A percentile compares a stretch with the other conserved stretches of the same genome.
Conservation (phyloP, 2,329 filamentous ascomycete species). For the Xylariaceae sp. region DNA sequence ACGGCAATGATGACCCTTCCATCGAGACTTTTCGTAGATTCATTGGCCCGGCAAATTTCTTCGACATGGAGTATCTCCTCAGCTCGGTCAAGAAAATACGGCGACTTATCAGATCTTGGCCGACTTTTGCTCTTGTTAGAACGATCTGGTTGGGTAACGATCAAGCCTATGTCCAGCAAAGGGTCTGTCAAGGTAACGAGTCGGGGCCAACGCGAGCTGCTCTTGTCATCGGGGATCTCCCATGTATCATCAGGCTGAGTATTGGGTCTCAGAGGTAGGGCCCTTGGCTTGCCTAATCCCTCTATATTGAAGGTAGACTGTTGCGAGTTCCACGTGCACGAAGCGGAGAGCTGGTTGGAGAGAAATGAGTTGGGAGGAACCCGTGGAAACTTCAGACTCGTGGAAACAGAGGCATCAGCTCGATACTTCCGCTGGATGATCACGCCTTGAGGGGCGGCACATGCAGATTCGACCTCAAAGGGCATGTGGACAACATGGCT, state of each 20-base stretch:
- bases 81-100: conserved; percentile 60
- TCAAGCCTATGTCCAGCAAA: conserved; percentile 75
- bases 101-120: conserved; percentile 38
- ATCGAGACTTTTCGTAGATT: conserved; percentile 31
- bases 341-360: conserved; percentile 57
- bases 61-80: conserved; percentile 86
- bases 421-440: conserved; percentile 76
- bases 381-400: conserved; percentile 51
- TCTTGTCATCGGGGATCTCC: conserved; percentile 48
- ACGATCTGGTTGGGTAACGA: conserved; percentile 58
- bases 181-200: conserved; percentile 83
- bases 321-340: conserved; percentile 44
- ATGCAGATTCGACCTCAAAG: conserved; percentile 86
- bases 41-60: conserved; percentile 52
- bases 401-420: conserved; percentile 44
- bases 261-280: conserved; percentile 47
- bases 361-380: conserved; percentile 81
- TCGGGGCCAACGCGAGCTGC: conserved; percentile 61
- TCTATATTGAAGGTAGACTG: conserved; percentile 53
- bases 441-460: conserved; percentile 75
- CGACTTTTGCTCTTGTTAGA: conserved; percentile 35
- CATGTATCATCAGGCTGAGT: conserved; percentile 54
- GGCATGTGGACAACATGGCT: conserved; percentile 89
- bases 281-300: conserved; percentile 50
- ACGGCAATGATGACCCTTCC: conserved; percentile 65